Evolutionary conservation across 441 rosid species (phyloP), one percentile per base, ranked within the genome.

Genomic region (Bocquillonia castaneifolia): DNA sequence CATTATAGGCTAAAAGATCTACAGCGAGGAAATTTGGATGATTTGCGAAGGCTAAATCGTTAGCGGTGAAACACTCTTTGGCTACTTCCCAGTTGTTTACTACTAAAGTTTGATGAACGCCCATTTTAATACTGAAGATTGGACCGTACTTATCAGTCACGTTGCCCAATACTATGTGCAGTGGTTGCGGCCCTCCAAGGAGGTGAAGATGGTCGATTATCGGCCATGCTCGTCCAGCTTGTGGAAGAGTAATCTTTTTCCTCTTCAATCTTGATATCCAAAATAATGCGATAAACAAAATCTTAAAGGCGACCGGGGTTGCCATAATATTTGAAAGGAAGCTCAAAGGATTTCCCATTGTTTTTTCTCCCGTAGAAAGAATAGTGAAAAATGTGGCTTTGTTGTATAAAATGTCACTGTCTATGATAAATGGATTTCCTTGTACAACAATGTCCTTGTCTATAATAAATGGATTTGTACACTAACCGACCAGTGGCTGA

Each of bases 61-160:
- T 68, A 22, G 69, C 78, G 20, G 80, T 74, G 0, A 80, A 42
- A 28, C 83, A 80, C 36, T 84, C 84, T 65, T 79, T 80, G 6
- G 83, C 86, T 8, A 70, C 13, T 55, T 80, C 83, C 71, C 75
- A 73, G 12, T 44, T 66, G 66, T 65, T 82, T 1, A 83, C 77
- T 1, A 83, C 75, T 23, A 86, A 17, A 39, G 82, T 65, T 8
- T 22, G 73, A 66, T 71, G 62, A 28, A 73, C 36, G 1, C 90
- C 90, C 2, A 84, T 28, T 55, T 59, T 71, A 69, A 86, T 39
- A 4, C 76, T 77, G 74, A 86, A 86, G 34, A 82, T 71, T 0
- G 86, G 86, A 2, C 86, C 86, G 17, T 39, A 29, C 25, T 75
- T 71, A 25, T 85, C 84, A 0, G 84, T 87, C 79, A 82, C 40